Percentiles rank a stretch among this genome's conserved stretches.
Conservation (phyloP, 495 filamentous ascomycete genomes). For the Aspergillus homomorphus region DNA sequence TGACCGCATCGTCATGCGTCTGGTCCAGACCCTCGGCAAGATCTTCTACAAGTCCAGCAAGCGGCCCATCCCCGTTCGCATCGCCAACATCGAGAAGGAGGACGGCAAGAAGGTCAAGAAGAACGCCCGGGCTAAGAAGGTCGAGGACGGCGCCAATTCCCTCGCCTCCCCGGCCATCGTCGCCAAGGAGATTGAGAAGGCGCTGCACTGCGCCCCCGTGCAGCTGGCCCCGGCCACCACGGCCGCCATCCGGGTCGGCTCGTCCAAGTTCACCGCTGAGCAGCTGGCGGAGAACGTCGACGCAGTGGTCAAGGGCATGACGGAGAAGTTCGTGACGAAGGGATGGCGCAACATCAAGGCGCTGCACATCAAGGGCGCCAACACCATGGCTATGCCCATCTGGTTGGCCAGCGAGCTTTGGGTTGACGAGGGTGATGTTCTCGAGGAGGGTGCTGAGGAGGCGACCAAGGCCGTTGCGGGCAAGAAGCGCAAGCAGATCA, state of each 20-base stretch:
- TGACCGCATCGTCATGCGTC: slow-evolving; percentile 70
- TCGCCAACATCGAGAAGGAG: slow-evolving; percentile 60
- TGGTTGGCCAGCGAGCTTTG: slow-evolving; percentile 91
- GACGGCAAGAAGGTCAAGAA: slow-evolving; percentile 64
- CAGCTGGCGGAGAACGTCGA: slow-evolving; percentile 76
- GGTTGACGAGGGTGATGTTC: slow-evolving; percentile 74
- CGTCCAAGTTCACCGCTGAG: slow-evolving; percentile 67
- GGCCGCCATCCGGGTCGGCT: slow-evolving; percentile 67
- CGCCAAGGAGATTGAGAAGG: slow-evolving; percentile 67
- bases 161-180: slow-evolving; percentile 51
- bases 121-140: slow-evolving; percentile 37
- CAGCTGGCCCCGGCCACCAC: slow-evolving; percentile 64
- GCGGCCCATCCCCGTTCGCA: slow-evolving; percentile 79
- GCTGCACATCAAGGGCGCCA: slow-evolving; percentile 83
- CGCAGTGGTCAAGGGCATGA: slow-evolving; percentile 62
- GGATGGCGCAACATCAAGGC: slow-evolving; percentile 80
- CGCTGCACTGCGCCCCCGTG: slow-evolving; percentile 68
- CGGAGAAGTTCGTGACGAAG: slow-evolving; percentile 73
- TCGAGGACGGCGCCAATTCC: slow-evolving; percentile 37
- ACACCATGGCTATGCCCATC: slow-evolving; percentile 82
- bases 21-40: slow-evolving; percentile 80
- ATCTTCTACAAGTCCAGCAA: slow-evolving; percentile 82
- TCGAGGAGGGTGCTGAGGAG: slow-evolving; percentile 54
- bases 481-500: slow-evolving; percentile 63
- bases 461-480: slow-evolving; percentile 43